Percentiles rank a stretch among this genome's conserved stretches.
Evolutionary conservation across 1,284 basidiomycete species (phyloP).

Genomic region (Trametes polyzona): DNA sequence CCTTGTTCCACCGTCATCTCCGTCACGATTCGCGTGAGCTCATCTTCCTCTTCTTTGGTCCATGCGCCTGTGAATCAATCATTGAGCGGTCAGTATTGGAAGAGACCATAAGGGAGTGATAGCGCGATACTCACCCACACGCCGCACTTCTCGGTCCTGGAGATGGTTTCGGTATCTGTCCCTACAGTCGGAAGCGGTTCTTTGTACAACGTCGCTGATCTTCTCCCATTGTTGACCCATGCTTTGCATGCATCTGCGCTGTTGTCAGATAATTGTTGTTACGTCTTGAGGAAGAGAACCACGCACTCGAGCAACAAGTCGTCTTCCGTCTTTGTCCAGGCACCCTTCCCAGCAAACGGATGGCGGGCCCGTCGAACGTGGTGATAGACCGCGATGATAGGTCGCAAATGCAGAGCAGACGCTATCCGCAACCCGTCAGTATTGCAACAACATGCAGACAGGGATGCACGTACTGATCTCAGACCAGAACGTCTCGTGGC

Average conservation of each 20-base stretch:
- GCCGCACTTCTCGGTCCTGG: constrained; percentile 57
- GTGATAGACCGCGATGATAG: constrained; percentile 82
- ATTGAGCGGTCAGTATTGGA: too few species aligned
- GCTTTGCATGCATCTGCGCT: constrained; percentile 61
- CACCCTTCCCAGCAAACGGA: constrained; percentile 67
- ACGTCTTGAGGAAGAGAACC: neutral
- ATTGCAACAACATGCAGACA: constrained; percentile 7
- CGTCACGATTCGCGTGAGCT: constrained; percentile 70
- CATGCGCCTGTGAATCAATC: constrained; percentile 51
- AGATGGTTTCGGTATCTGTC: constrained; percentile 85
- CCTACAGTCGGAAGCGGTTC: constrained; percentile 79
- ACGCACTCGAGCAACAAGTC: constrained; percentile 61
- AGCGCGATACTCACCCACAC: constrained; percentile 36
- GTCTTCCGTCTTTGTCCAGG: constrained; percentile 75
- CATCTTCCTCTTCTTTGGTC: constrained; percentile 75
- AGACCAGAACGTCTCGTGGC: constrained; percentile 72
- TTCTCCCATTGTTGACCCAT: constrained; percentile 82
- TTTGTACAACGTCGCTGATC: constrained; percentile 66
- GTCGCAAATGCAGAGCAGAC: constrained; percentile 67
- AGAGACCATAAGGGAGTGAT: too few species aligned
- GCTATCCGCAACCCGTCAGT: constrained; percentile 46
- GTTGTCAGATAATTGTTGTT: too few species aligned
- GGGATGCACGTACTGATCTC: constrained; percentile 60
- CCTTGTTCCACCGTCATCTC: constrained; percentile 72
- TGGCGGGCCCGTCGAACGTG: constrained; percentile 72